Base-by-base conservation (phyloP, 805 yeast species). In the Ogataea polymorpha region DNA sequence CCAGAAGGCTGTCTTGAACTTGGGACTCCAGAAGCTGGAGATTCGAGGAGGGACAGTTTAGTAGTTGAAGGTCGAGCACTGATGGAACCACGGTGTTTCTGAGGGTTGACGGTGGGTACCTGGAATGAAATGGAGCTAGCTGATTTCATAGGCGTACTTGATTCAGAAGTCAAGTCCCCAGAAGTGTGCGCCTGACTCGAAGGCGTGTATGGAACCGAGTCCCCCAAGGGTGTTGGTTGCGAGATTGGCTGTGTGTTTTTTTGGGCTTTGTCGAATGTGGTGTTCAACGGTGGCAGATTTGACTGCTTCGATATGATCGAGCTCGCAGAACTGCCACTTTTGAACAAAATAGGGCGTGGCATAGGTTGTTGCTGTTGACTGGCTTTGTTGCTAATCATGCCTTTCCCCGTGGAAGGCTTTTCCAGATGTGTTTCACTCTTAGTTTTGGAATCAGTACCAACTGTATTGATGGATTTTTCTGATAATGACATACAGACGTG, bases 1-100 rank as follows among this genome's bases (percentile, higher is more conserved):
- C 47, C 50, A 1, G 63, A 55, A 13, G 62, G 60, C 34, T 51
- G 53, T 35, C 65, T 54, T 15, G 58, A 43, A 23, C 55, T 51
- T n/a, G 61, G 59, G 4, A 52, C 39, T 18, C 63, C 62, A 3
- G 55, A 38, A 6, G 52, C 50, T 2, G 56, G 53, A 11, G 56
- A 44, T 26, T 55, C 61, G 9, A 50, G 40, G 12, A 49, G 11
- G 7, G 56, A 32, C 5, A 59, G 31, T 32, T 62, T 62, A 5
- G 67, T 61, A 12, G 68, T 63, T 4, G 77, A 70, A 1, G 81
- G 78, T 46, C 74, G 65, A 1, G 78, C 72, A 32, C 78, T 71
- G 37, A 77, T 76, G 2, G 82, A 77, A n/a, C 80, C 79, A 42
- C 83, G 60, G 49, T 77, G 79, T 46, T 72, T 73, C 25, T 45